These are phyloP conservation scores for Malassezia globosa DNA, from an alignment of 1,284 basidiomycete genomes.

Conservation along the genomic window DNA sequence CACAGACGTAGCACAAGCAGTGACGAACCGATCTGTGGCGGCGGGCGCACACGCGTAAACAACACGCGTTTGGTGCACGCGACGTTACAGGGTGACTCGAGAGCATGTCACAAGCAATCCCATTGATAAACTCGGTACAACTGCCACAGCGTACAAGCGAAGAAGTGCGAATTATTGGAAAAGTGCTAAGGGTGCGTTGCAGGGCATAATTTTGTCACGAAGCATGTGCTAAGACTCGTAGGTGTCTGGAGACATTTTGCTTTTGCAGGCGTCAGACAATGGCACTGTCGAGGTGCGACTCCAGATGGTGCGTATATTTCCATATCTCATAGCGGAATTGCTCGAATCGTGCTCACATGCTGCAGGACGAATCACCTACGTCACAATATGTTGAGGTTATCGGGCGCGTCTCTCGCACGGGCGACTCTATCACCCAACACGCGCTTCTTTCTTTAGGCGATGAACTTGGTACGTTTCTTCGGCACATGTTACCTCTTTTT, in stretches of 20 bases:
- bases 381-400: slow-evolving; percentile 33
- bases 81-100: background rate
- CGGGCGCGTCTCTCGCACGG: slow-evolving; percentile 37
- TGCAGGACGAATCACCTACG: slow-evolving; percentile 9
- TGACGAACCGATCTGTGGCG: slow-evolving; percentile 4
- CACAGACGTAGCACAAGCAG: background rate
- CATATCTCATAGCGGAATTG: background rate
- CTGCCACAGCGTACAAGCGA: slow-evolving; percentile 22
- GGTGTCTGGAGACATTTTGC: slow-evolving; percentile 27
- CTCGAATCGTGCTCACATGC: no score
- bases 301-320: slow-evolving; percentile 15
- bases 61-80: no score
- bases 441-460: slow-evolving; percentile 23
- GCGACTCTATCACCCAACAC: slow-evolving; percentile 20
- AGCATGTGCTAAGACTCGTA: slow-evolving; percentile 7
- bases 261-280: slow-evolving; percentile 33
- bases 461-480: slow-evolving; percentile 22
- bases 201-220: background rate
- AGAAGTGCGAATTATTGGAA: slow-evolving; percentile 38
- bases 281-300: slow-evolving; percentile 37
- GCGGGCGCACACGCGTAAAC: no score
- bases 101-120: slow-evolving; percentile 38
- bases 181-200: slow-evolving; percentile 25
- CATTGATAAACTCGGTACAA: slow-evolving; percentile 38
- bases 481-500: background rate